A percentile compares a stretch with the other conserved stretches of the same genome.
Evolutionary conservation across 148 eudicot genomes (phyloP).

Genomic region (Heliamphora exappendiculata): DNA sequence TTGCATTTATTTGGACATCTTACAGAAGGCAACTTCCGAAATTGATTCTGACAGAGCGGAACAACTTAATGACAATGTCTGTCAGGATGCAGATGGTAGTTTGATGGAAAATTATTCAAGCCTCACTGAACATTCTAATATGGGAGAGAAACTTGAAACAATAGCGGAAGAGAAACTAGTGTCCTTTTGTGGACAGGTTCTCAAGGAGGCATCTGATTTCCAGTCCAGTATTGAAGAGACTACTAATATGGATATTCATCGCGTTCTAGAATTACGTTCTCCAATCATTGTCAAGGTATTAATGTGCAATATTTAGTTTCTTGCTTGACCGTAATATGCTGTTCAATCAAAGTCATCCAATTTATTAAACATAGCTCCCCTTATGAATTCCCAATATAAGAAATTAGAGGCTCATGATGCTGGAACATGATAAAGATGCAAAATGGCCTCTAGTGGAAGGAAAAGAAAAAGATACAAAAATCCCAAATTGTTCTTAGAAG

Average conservation of each 20-base stretch:
- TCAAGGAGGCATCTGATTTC: slow-evolving; percentile 92
- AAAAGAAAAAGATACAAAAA: background rate
- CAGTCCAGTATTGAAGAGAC: slow-evolving; percentile 71
- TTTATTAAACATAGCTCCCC: background rate
- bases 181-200: slow-evolving; percentile 80
- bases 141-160: slow-evolving; percentile 52
- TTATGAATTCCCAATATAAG: too few species aligned
- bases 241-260: slow-evolving; percentile 81
- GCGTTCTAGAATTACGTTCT: slow-evolving; percentile 85
- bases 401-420: background rate
- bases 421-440: background rate
- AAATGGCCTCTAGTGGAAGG: background rate
- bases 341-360: background rate
- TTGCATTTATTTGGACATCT: slow-evolving; percentile 75
- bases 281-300: slow-evolving; percentile 84
- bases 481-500: background rate
- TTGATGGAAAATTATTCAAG: slow-evolving; percentile 17
- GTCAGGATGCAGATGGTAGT: slow-evolving; percentile 6
- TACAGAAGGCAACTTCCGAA: slow-evolving; percentile 75
- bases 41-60: slow-evolving; percentile 25
- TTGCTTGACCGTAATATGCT: background rate
- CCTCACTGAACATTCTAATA: slow-evolving; percentile 14
- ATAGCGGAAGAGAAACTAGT: slow-evolving; percentile 85
- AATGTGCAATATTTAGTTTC: background rate
- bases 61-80: slow-evolving; percentile 10